Conservation (phyloP, 1,284 basidiomycete species). For the Rhodotorula sp. region DNA sequence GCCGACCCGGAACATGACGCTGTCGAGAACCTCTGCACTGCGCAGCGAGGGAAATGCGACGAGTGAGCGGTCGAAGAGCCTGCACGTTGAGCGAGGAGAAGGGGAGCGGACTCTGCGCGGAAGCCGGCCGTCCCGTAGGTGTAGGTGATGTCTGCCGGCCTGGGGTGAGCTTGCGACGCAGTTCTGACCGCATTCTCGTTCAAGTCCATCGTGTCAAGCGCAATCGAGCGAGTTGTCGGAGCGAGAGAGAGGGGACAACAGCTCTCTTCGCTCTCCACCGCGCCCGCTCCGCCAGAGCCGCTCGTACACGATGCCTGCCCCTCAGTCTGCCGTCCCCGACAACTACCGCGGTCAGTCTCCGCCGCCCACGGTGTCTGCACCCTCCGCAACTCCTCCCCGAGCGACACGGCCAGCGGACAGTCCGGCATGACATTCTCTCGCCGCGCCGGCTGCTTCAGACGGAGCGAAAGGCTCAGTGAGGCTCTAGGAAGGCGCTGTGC, state of each 20-base stretch:
- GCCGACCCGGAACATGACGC: slow-evolving; percentile 89
- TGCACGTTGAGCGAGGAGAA: background rate
- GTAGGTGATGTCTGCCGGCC: slow-evolving; percentile 36
- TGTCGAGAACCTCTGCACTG: slow-evolving; percentile 80
- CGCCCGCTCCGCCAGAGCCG: background rate
- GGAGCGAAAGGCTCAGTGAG: too few relatives aligned
- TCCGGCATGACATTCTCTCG: too few relatives aligned
- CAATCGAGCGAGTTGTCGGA: background rate
- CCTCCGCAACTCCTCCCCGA: background rate
- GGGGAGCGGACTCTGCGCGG: slow-evolving; percentile 43
- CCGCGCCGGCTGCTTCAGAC: too few relatives aligned
- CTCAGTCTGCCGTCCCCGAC: slow-evolving; percentile 31
- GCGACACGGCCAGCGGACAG: background rate
- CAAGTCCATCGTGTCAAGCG: background rate
- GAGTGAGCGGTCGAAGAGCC: background rate
- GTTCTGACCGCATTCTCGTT: slow-evolving; percentile 12
- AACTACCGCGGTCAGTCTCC: slow-evolving; percentile 34
- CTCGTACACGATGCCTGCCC: slow-evolving; percentile 21
- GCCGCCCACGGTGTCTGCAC: background rate
- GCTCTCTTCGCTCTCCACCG: background rate
- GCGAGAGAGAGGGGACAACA: too few relatives aligned
- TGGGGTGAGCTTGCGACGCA: slow-evolving; percentile 6
- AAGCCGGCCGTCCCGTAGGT: slow-evolving; percentile 46
- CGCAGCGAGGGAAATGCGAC: slow-evolving; percentile 5
- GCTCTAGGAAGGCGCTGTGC: too few relatives aligned